Percentiles rank a stretch among this genome's conserved stretches.
These are phyloP conservation scores for Rostrohypoxylon terebratum DNA, from an alignment of 495 filamentous ascomycete species.

Conservation along the genomic window DNA sequence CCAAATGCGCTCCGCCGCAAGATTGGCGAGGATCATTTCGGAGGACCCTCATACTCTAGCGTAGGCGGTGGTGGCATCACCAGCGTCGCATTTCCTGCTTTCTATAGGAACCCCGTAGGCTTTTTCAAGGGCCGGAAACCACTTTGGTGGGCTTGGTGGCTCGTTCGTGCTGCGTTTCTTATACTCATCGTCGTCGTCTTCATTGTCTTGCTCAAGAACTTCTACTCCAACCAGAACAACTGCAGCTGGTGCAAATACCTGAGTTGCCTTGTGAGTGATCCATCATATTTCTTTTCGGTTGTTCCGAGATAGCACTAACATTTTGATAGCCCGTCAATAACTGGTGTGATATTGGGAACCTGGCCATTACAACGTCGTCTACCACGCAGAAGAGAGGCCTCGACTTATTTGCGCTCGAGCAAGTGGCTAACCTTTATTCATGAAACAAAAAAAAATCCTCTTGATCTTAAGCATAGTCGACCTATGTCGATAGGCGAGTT, in stretches of 20 bases:
- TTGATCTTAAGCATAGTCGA: conserved; percentile 11
- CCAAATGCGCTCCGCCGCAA: conserved; percentile 81
- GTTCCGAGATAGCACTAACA: conserved; percentile 10
- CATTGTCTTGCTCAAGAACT: conserved; percentile 86
- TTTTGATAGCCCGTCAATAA: conserved; percentile 72
- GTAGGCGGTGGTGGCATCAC: conserved; percentile 53
- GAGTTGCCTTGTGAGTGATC: conserved; percentile 83
- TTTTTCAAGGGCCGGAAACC: conserved; percentile 95
- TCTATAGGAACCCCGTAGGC: conserved; percentile 74
- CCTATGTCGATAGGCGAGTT: conserved; percentile 7
- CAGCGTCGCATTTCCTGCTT: conserved; percentile 63
- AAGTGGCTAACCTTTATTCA: conserved; percentile 25
- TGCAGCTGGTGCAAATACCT: conserved; percentile 95
- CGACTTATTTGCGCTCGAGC: conserved; percentile 36
- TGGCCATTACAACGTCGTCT: conserved; percentile 37
- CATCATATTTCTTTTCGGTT: neutral
- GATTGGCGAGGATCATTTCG: conserved; percentile 72
- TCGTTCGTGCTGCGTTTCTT: conserved; percentile 83
- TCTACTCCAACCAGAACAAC: conserved; percentile 79
- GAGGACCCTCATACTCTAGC: conserved; percentile 55
- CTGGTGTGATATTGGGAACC: conserved; percentile 79
- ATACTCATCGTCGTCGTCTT: conserved; percentile 82
- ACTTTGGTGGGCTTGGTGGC: conserved; percentile 98
- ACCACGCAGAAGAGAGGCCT: conserved; percentile 21
- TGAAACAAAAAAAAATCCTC: conserved; percentile 5